phyloP scores from a whole-genome alignment of 352 stramenopile genomes.

The Globisporangium abappressorium region DNA sequence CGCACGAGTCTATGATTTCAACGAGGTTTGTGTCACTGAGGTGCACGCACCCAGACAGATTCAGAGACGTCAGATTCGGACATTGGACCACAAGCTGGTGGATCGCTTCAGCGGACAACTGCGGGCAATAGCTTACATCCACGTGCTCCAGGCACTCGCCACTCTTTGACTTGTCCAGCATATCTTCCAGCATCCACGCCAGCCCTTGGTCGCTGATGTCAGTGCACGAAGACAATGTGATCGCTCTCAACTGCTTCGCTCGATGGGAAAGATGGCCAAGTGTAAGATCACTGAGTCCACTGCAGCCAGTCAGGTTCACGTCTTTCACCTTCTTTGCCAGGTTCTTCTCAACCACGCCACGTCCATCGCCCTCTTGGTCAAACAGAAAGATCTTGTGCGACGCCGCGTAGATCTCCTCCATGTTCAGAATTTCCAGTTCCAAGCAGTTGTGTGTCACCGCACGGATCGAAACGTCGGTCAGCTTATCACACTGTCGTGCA shows the following conservation, averaged over 20 bases:
- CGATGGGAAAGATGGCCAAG: slow-evolving; percentile 68
- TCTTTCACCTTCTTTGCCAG: slow-evolving; percentile 56
- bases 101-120: slow-evolving; percentile 57
- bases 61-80: slow-evolving; percentile 63
- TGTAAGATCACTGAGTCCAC: slow-evolving; percentile 63
- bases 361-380: slow-evolving; percentile 79
- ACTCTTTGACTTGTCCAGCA: slow-evolving; percentile 52
- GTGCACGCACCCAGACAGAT: slow-evolving; percentile 77
- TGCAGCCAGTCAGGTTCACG: slow-evolving; percentile 72
- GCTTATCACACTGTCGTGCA: slow-evolving; percentile 71
- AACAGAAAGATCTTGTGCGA: slow-evolving; percentile 84
- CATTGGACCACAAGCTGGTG: slow-evolving; percentile 54
- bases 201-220: slow-evolving; percentile 70
- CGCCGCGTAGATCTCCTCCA: slow-evolving; percentile 76
- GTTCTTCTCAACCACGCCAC: slow-evolving; percentile 75
- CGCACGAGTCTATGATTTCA: slow-evolving; percentile 68
- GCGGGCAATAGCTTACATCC: slow-evolving; percentile 80
- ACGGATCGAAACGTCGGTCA: slow-evolving; percentile 74
- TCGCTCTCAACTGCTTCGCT: slow-evolving; percentile 39
- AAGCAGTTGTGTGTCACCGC: slow-evolving; percentile 83
- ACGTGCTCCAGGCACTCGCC: slow-evolving; percentile 49
- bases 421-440: slow-evolving; percentile 67
- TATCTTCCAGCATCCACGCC: slow-evolving; percentile 53
- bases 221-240: slow-evolving; percentile 57
- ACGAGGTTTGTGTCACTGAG: slow-evolving; percentile 66